These are phyloP conservation scores for Trichoderma sp. DNA, from an alignment of 2,329 filamentous ascomycete genomes.

Conservation along the genomic window DNA sequence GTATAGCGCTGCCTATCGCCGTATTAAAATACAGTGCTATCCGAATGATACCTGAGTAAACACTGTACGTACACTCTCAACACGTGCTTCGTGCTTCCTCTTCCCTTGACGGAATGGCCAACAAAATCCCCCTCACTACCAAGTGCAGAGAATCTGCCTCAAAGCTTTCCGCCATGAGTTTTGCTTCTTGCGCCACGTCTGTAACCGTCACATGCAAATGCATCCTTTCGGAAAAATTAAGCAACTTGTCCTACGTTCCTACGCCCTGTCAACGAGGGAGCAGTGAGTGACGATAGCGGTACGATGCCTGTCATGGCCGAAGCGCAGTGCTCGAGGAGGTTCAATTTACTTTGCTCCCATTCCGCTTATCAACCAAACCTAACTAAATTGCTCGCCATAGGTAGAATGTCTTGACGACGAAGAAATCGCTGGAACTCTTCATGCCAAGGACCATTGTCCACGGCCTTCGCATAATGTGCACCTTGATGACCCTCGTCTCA, in stretches of 20 bases:
- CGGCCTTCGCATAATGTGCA: neutral
- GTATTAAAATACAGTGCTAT: neutral
- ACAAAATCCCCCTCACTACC: neutral
- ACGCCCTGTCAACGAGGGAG: neutral
- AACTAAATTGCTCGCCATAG: neutral
- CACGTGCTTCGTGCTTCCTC: neutral
- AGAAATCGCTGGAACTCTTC: neutral
- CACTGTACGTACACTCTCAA: neutral
- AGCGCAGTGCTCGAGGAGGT: neutral
- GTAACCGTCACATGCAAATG: neutral
- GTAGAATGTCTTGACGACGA: neutral
- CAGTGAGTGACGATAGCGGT: neutral
- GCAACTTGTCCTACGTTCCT: neutral
- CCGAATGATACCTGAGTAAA: neutral
- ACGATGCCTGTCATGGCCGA: neutral
- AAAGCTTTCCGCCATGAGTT: neutral
- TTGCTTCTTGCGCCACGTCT: neutral
- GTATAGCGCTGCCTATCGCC: neutral
- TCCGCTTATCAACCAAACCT: neutral
- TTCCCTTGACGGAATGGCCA: neutral
- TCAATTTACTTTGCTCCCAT: neutral
- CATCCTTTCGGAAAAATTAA: neutral
- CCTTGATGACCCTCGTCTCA: neutral
- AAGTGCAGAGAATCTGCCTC: neutral
- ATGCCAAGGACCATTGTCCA: too few relatives aligned